phyloP scores from a whole-genome alignment of 805 yeast species.

The Saturnispora halmiae region DNA sequence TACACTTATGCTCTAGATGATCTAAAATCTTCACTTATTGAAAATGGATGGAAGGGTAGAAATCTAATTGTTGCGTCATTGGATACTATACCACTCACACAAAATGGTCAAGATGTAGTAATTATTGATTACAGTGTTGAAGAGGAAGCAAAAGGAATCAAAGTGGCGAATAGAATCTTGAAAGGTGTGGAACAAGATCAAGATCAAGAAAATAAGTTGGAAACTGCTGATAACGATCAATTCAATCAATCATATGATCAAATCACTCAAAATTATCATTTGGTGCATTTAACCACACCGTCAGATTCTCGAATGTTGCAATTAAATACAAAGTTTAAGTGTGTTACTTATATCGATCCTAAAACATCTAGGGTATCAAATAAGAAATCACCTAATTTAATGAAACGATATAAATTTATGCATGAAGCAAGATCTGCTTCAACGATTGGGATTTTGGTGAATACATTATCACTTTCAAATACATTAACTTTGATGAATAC shows the following conservation, averaged over 20 bases:
- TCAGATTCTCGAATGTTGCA: conserved; percentile 71
- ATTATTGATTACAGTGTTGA: conserved; percentile 19
- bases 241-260: conserved; percentile 26
- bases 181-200: conserved; percentile 20
- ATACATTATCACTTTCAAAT: conserved; percentile 74
- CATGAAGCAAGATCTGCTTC: conserved; percentile 85
- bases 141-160: conserved; percentile 7
- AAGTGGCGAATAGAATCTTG: conserved; percentile 28
- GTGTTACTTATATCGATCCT: conserved; percentile 45
- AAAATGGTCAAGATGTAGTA: conserved; percentile 17
- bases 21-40: conserved; percentile 30
- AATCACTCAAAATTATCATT: conserved; percentile 37
- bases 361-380: conserved; percentile 23
- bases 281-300: conserved; percentile 68
- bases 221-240: conserved; percentile 7
- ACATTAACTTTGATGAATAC: conserved; percentile 58
- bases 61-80: conserved; percentile 34
- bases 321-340: conserved; percentile 59
- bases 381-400: conserved; percentile 71
- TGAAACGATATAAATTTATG: conserved; percentile 79
- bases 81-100: conserved; percentile 20
- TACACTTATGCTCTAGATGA: conserved; percentile 38
- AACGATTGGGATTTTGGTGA: conserved; percentile 84
- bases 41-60: conserved; percentile 4
- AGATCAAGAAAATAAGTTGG: neutral